Conservation (phyloP, 169 alveolate genomes). For the Toxoplasma gondii region DNA sequence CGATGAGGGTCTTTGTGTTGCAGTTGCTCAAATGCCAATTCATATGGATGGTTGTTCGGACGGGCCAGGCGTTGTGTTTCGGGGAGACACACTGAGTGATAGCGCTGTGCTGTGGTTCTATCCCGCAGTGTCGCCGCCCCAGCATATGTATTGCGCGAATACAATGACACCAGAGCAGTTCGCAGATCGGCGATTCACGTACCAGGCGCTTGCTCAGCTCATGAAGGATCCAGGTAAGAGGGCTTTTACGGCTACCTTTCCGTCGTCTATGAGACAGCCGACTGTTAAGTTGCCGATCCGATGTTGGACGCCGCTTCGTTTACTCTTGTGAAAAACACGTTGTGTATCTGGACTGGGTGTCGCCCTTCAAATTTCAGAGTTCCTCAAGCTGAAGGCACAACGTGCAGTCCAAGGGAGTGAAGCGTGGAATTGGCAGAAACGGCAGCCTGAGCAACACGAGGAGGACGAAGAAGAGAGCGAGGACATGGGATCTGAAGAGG, state of each 20-base stretch:
- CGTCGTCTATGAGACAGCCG: too few species aligned
- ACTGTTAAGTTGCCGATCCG: too few species aligned
- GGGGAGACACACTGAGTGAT: too few species aligned
- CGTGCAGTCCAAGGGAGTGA: constrained; percentile 47
- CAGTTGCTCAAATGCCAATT: too few species aligned
- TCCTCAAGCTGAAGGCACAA: constrained; percentile 35
- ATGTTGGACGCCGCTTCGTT: neutral
- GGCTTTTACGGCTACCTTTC: neutral
- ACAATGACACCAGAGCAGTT: constrained; percentile 47
- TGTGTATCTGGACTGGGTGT: neutral
- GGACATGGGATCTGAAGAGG: constrained; percentile 30
- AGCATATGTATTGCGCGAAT: constrained; percentile 30
- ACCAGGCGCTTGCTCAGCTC: constrained; percentile 35
- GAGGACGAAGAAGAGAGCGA: constrained; percentile 34
- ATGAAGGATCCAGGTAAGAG: constrained; percentile 42
- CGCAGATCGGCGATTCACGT: neutral
- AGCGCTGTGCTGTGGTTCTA: neutral
- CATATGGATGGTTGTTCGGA: too few species aligned
- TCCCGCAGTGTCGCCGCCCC: constrained; percentile 40
- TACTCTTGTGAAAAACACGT: neutral
- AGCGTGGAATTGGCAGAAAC: constrained; percentile 61
- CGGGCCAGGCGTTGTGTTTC: too few species aligned
- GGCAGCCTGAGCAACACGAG: constrained; percentile 8
- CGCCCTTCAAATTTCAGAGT: neutral
- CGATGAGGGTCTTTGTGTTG: too few species aligned